A percentile compares a stretch with the other conserved stretches of the same genome.
phyloP scores from a whole-genome alignment of 176 grass and related monocot genomes.

The Carex littledalei region DNA sequence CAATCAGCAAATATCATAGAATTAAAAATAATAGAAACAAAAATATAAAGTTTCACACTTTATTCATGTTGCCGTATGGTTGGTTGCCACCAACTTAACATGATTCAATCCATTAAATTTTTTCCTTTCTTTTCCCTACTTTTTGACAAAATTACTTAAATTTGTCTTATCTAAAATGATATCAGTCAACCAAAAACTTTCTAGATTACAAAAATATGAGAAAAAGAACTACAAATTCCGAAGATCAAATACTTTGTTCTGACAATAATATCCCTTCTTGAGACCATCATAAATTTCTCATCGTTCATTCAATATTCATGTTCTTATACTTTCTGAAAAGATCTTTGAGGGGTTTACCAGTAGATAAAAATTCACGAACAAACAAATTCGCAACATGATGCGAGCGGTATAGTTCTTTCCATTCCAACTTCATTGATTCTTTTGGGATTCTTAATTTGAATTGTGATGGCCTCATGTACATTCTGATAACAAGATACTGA shows the following conservation, averaged over 20 bases:
- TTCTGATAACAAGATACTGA: neutral
- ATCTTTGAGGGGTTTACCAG: too few species aligned
- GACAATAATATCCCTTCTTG: too few species aligned
- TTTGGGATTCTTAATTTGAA: neutral
- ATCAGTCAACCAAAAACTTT: too few species aligned
- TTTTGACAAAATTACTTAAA: neutral
- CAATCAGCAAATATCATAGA: neutral
- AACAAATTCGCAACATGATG: neutral
- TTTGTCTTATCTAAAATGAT: neutral
- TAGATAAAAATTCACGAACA: too few species aligned
- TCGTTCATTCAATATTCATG: too few species aligned
- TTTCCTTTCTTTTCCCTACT: neutral
- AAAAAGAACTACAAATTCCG: too few species aligned
- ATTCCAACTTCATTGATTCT: neutral
- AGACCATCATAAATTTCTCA: too few species aligned
- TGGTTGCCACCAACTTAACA: constrained; percentile 5
- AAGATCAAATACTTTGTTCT: too few species aligned
- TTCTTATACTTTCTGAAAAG: too few species aligned
- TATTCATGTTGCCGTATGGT: constrained; percentile 4
- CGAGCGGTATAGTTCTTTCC: neutral
- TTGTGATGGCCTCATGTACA: neutral
- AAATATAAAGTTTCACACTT: constrained; percentile 1
- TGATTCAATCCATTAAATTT: neutral
- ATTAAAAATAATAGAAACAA: neutral
- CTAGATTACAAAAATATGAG: too few species aligned